Evolutionary conservation across 2,329 filamentous ascomycete species (phyloP).

Genomic region (Sarocladium oryzae): DNA sequence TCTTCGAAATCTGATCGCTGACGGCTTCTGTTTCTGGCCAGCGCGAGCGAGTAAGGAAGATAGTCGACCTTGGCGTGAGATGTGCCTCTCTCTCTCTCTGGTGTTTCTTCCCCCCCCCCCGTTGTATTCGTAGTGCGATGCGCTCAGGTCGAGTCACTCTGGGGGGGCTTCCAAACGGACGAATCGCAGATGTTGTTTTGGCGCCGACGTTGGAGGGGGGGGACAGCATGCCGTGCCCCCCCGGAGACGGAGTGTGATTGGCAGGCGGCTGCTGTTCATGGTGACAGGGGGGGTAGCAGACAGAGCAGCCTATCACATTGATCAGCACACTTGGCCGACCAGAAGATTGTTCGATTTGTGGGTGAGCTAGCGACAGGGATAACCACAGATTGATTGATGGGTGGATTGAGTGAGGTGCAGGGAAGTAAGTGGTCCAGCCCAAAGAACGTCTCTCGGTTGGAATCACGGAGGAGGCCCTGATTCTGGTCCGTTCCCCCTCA

Average conservation of each 20-base stretch:
- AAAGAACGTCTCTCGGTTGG: too few relatives aligned
- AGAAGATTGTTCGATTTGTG: background rate
- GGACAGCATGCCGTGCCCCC: background rate
- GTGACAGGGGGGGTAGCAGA: constrained; percentile 1
- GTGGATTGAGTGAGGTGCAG: background rate
- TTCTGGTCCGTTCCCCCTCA: too few relatives aligned
- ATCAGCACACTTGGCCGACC: background rate
- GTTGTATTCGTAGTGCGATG: too few relatives aligned
- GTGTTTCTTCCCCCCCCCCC: too few relatives aligned
- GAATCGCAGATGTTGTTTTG: constrained; percentile 3
- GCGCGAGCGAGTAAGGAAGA: background rate
- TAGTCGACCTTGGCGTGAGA: too few relatives aligned
- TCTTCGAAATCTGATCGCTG: too few relatives aligned
- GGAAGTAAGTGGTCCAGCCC: background rate
- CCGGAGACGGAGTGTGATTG: background rate
- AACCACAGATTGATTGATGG: background rate
- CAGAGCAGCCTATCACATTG: background rate
- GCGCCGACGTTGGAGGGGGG: constrained; percentile 10
- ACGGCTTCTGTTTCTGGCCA: background rate
- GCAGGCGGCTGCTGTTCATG: background rate
- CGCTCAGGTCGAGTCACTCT: too few relatives aligned
- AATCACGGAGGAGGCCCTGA: too few relatives aligned
- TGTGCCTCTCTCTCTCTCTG: too few relatives aligned
- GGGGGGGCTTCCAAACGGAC: background rate
- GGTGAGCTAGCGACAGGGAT: background rate